These are phyloP conservation scores for Phytophthora fragariaefolia DNA, from an alignment of 352 stramenopile species.

Conservation along the genomic window DNA sequence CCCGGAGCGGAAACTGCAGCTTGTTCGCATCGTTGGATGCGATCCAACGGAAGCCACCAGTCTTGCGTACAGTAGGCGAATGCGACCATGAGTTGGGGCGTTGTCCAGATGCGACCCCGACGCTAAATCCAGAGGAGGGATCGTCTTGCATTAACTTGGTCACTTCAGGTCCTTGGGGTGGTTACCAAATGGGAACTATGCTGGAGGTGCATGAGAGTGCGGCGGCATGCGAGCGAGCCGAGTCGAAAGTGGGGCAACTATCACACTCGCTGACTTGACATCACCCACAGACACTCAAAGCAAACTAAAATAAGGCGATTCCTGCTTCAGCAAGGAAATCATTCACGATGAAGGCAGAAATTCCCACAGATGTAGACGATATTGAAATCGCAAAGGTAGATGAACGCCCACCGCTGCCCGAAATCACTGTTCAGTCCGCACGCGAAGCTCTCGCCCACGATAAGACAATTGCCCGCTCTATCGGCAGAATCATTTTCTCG, in stretches of 20 bases:
- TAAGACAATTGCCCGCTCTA: conserved; percentile 31
- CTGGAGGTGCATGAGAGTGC: neutral
- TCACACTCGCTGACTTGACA: too few relatives aligned
- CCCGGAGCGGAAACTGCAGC: too few relatives aligned
- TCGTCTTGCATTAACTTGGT: neutral
- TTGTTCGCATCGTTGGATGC: too few relatives aligned
- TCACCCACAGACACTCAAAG: neutral
- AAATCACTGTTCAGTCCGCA: conserved; percentile 18
- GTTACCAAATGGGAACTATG: neutral
- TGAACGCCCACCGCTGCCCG: neutral
- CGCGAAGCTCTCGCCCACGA: conserved; percentile 43
- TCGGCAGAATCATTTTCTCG: conserved; percentile 44
- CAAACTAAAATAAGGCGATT: neutral
- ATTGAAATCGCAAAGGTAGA: conserved; percentile 3
- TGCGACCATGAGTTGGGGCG: too few relatives aligned
- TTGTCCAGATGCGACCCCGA: too few relatives aligned
- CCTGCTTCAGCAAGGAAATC: neutral
- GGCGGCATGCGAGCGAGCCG: neutral
- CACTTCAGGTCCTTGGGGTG: neutral
- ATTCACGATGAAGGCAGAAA: neutral
- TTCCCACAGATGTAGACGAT: neutral
- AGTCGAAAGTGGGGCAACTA: neutral
- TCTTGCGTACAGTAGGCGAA: too few relatives aligned
- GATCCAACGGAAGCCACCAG: too few relatives aligned
- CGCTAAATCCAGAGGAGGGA: neutral